Evolutionary conservation across 23 red algal genomes (phyloP).

Genomic region (Pyropia yezoensis): DNA sequence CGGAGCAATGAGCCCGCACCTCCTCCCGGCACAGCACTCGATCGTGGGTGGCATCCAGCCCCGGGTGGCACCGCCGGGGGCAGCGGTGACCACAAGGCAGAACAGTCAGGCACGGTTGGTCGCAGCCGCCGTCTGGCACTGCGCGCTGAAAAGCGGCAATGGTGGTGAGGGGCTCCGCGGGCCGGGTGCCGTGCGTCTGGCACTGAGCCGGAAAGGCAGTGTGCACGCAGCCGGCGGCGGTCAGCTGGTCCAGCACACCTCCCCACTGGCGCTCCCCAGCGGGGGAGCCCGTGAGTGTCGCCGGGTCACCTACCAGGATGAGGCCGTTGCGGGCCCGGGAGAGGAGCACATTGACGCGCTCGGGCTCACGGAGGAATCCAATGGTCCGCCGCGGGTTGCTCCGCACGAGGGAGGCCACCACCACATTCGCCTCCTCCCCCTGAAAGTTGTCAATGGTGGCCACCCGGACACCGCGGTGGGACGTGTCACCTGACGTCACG

Average conservation of each 20-base stretch:
- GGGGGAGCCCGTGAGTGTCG: neutral
- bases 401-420: slow-evolving; percentile 2
- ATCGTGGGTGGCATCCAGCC: neutral
- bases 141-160: neutral
- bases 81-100: slow-evolving; percentile 5
- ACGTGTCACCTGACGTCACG: too few relatives aligned
- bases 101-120: neutral
- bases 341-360: slow-evolving; percentile 5
- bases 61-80: neutral
- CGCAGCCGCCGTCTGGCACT: slow-evolving; percentile 1
- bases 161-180: neutral
- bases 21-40: neutral
- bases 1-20: neutral
- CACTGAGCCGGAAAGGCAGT: neutral
- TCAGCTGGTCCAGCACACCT: neutral
- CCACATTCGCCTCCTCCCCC: neutral
- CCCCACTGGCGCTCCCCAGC: neutral
- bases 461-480: neutral
- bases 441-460: slow-evolving; percentile 6
- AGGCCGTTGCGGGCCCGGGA: slow-evolving; percentile 2
- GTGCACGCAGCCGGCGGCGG: neutral
- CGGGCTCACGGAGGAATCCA: neutral
- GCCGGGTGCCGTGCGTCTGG: neutral
- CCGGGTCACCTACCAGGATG: neutral
- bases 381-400: neutral